Base-by-base conservation (phyloP, 2,329 filamentous ascomycete genomes). In the Lasiodiplodia gonubiensis region DNA sequence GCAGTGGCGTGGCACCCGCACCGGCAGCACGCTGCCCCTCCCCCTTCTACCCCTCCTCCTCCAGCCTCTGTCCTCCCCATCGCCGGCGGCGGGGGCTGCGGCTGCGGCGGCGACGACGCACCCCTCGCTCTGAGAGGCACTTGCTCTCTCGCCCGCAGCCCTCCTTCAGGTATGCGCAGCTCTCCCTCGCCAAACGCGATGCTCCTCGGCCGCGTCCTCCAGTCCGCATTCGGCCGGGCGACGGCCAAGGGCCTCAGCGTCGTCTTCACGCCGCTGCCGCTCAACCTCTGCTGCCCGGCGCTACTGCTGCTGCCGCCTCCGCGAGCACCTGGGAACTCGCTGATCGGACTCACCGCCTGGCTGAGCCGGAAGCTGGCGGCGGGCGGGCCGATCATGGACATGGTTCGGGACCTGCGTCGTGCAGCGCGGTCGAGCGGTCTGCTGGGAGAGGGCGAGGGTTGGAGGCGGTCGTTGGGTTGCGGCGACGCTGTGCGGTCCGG, bases 371-470 rank as follows among this genome's bases (percentile, higher is more conserved):
- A 70, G 63, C 71, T 72, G 3, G 39, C 7, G 39, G 70, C 48
- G 0, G 72, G 72, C 18, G 75, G 75, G 18, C 74, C 69, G 21
- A 76, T 55, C 35, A 76, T 73, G 0, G 75, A 77, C 2, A 76
- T 71, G 3, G 76, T 78, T 37, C 76, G 67, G 1, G 76, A 74
- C 49, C 76, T 69, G 25, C 73, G 70, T 8, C 76, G 49, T 7
- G 67, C 53, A 4, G 71, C 70, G 57, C 70, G 72, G 2, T 75
- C 74, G 2, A 61, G 21, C 30, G 63, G 54, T 10, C 18, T 46
- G 42, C 2, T 14, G 18, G 39, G 16, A 3, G 12, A 2, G 27
- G 27, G 25, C 21, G 35, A 21, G 27, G 42, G 16, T 4, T 25
- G n/a, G 7, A 25, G 39, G 8, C 21, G 42, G n/a, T 70, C 70